phyloP scores from a whole-genome alignment of 164 flowering plant species.

The Vitis vinifera region ASM3070453v1 NC_081805.1:5772001-5772500 shows the following conservation, averaged over 20 bases:
- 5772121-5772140: constrained; percentile 52
- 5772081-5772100: neutral
- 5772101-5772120: neutral
- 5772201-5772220: constrained; percentile 40
- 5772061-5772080: too few relatives aligned
- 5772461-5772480: neutral
- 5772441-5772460: neutral
- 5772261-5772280: neutral
- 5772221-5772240: constrained; percentile 1
- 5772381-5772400: constrained; percentile 63
- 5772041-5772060: too few relatives aligned
- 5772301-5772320: constrained; percentile 61
- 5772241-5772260: neutral
- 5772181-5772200: constrained; percentile 47
- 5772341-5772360: constrained; percentile 55
- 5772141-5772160: constrained; percentile 85
- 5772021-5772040: too few relatives aligned
- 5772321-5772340: constrained; percentile 85
- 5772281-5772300: constrained; percentile 37
- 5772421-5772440: neutral
- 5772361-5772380: constrained; percentile 55
- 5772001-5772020: too few relatives aligned
- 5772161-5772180: constrained; percentile 81
- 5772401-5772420: constrained; percentile 30
- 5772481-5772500: neutral